Conservation (phyloP, 345 rosid genomes). For the Salix udensis region DNA sequence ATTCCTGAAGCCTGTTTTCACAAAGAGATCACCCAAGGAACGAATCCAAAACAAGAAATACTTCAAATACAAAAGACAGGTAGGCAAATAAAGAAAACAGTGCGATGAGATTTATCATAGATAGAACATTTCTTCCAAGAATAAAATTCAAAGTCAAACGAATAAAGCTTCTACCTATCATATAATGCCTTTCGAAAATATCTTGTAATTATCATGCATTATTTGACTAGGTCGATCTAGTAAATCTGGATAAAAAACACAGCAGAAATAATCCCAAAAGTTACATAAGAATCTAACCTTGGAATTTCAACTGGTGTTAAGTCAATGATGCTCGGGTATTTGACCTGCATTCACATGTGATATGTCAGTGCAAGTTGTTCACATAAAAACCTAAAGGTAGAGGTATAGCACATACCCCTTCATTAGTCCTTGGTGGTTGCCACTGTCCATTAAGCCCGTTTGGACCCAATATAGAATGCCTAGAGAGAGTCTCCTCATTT, state of each 20-base stretch:
- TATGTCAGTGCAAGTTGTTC: conserved; percentile 20
- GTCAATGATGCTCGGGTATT: conserved; percentile 78
- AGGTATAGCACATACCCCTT: conserved; percentile 42
- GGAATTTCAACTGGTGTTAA: conserved; percentile 73
- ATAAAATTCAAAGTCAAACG: neutral
- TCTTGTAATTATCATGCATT: neutral
- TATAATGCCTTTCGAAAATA: conserved; percentile 11
- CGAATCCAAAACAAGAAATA: conserved; percentile 11
- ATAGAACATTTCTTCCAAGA: neutral
- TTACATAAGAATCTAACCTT: conserved; percentile 47
- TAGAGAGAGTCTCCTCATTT: conserved; percentile 78
- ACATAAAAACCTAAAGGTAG: conserved; percentile 5
- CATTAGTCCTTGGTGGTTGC: conserved; percentile 67
- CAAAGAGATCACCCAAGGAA: conserved; percentile 17
- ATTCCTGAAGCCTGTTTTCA: conserved; percentile 41
- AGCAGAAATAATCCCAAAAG: neutral
- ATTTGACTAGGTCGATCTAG: neutral
- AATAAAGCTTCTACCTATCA: neutral
- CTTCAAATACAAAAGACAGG: neutral
- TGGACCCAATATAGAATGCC: conserved; percentile 89
- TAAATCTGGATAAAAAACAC: neutral
- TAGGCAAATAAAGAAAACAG: neutral
- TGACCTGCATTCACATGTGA: conserved; percentile 46
- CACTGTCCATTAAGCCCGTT: conserved; percentile 73
- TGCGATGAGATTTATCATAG: neutral